These are phyloP conservation scores for Yarrowia sp. DNA, from an alignment of 805 yeast genomes.

Conservation along the genomic window DNA sequence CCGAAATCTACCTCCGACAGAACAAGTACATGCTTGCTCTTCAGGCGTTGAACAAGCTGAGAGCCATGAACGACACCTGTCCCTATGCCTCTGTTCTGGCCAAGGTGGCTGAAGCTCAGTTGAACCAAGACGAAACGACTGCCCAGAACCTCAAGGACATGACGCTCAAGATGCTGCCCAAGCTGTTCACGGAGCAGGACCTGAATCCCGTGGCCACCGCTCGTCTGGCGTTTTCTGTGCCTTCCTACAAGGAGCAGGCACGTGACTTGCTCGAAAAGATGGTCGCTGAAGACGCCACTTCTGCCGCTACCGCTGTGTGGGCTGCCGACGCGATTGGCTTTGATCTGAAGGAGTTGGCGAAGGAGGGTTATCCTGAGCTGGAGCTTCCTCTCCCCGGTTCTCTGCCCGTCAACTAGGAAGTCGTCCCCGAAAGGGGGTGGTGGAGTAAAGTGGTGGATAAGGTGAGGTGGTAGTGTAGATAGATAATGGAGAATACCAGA, in stretches of 20 bases:
- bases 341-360: conserved; percentile 5
- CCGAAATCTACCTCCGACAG: conserved; percentile 54
- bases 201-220: conserved; percentile 4
- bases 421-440: background rate
- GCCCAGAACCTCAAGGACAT: conserved; percentile 55
- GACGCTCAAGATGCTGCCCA: conserved; percentile 42
- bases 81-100: conserved; percentile 47
- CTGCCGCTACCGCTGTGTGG: conserved; percentile 7
- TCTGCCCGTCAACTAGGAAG: background rate
- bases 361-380: background rate
- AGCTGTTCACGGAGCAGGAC: background rate
- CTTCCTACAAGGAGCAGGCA: background rate
- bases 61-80: conserved; percentile 53
- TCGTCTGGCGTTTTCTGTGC: conserved; percentile 28
- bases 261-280: background rate
- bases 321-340: background rate
- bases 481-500: no score
- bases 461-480: background rate
- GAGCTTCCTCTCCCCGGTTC: background rate
- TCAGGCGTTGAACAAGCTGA: conserved; percentile 55
- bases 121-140: conserved; percentile 51
- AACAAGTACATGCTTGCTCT: conserved; percentile 61
- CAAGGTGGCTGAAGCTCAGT: conserved; percentile 51
- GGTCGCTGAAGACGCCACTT: background rate
- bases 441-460: background rate